These are phyloP conservation scores for Drosera spatulata DNA, from an alignment of 179 eudicot genomes.

Conservation along the genomic window DNA sequence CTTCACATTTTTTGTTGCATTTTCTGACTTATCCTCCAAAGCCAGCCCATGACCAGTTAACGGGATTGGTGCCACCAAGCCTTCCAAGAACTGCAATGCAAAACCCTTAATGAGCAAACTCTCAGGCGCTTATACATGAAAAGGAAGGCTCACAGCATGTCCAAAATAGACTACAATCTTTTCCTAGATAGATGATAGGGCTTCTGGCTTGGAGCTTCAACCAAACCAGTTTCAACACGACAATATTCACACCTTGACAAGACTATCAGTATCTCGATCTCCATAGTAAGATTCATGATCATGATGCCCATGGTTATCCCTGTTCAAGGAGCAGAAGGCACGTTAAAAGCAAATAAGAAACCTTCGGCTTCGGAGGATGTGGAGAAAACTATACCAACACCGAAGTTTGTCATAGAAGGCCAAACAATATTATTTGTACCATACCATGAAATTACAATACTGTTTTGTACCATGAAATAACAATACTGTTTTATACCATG, in stretches of 20 bases:
- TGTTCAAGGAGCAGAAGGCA: constrained; percentile 10
- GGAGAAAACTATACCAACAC: too few relatives aligned
- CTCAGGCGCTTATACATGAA: neutral
- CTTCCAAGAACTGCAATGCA: constrained; percentile 57
- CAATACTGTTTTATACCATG: too few relatives aligned
- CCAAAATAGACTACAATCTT: too few relatives aligned
- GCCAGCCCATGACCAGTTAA: constrained; percentile 35
- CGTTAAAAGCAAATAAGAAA: constrained; percentile 4
- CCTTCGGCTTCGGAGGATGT: neutral
- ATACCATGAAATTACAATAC: too few relatives aligned
- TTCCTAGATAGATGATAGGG: too few relatives aligned
- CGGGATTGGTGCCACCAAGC: constrained; percentile 62
- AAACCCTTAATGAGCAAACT: neutral
- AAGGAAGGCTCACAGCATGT: too few relatives aligned
- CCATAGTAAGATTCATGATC: constrained; percentile 96
- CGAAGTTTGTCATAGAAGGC: too few relatives aligned
- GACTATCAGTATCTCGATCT: constrained; percentile 90
- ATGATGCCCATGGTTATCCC: constrained; percentile 84
- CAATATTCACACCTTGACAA: constrained; percentile 49
- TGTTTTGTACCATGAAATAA: too few relatives aligned
- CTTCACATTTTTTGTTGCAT: constrained; percentile 34
- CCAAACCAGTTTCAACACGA: neutral
- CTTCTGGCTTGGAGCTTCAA: neutral
- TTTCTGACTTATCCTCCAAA: constrained; percentile 35
- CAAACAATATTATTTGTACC: too few relatives aligned